Percentiles rank a stretch among this genome's conserved stretches.
Evolutionary conservation across 345 rosid genomes (phyloP).

Genomic region (Citrus glauca): DNA sequence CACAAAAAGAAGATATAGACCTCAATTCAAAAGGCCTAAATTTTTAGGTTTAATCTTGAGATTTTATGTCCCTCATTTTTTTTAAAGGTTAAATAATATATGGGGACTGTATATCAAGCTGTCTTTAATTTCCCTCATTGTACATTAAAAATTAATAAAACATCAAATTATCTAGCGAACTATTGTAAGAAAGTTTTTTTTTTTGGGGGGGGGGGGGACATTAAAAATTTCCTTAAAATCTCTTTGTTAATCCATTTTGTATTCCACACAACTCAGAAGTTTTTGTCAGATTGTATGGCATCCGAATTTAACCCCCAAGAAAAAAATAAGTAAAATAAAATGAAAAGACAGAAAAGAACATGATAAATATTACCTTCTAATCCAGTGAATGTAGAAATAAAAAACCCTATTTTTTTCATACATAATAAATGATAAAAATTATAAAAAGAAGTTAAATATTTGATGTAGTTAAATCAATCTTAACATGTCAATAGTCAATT

Average conservation of each 20-base stretch:
- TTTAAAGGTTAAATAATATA: too few relatives aligned
- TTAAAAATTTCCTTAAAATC: background rate
- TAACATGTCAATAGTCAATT: conserved; percentile 5
- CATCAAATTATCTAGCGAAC: background rate
- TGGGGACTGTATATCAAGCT: background rate
- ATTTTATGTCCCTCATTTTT: too few relatives aligned
- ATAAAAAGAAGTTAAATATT: conserved; percentile 18
- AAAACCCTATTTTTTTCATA: background rate
- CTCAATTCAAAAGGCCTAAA: background rate
- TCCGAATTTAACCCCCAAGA: background rate
- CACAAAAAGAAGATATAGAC: background rate
- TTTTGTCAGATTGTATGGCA: background rate
- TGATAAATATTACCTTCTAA: background rate
- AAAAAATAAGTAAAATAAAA: too few relatives aligned
- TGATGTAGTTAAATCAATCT: conserved; percentile 1
- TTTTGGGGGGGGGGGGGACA: too few relatives aligned
- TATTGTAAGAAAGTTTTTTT: background rate
- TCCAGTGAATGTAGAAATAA: background rate
- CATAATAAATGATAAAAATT: too few relatives aligned
- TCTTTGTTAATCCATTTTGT: background rate
- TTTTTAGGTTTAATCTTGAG: background rate
- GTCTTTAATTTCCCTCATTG: background rate
- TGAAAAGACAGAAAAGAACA: background rate
- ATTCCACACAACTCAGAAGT: background rate
- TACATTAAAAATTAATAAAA: too few relatives aligned